Evolutionary conservation across 345 rosid genomes (phyloP).

Genomic region (Euphorbia pulcherrima): DNA sequence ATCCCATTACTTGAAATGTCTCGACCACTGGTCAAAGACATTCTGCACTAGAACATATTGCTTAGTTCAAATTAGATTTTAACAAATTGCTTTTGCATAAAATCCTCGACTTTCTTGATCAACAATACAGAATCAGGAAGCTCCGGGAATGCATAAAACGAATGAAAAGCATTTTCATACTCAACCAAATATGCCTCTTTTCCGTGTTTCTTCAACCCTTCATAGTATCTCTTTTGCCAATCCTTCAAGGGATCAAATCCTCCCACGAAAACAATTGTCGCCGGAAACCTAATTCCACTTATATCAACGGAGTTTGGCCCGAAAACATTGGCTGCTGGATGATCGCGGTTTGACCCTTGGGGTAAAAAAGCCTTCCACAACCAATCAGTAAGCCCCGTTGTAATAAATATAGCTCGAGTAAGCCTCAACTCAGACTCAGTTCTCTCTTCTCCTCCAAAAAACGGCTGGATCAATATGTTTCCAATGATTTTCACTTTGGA

Average conservation of each 20-base stretch:
- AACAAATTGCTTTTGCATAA: conserved; percentile 7
- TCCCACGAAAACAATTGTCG: conserved; percentile 8
- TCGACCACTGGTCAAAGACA: no score
- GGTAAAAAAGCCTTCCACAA: conserved; percentile 22
- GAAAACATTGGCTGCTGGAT: conserved; percentile 13
- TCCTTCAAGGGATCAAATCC: conserved; percentile 19
- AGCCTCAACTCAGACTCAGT: conserved; percentile 17
- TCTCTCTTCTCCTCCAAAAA: conserved; percentile 22
- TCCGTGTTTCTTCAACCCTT: conserved; percentile 5
- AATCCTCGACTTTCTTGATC: conserved; percentile 18
- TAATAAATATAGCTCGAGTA: not conserved
- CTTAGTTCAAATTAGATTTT: no score
- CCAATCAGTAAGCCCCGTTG: not conserved
- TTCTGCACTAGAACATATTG: no score
- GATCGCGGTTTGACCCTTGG: conserved; percentile 14
- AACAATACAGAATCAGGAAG: conserved; percentile 3
- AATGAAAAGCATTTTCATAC: conserved; percentile 8
- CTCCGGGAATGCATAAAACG: not conserved
- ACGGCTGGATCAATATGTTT: conserved; percentile 10
- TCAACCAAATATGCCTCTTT: conserved; percentile 17
- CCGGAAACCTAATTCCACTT: conserved; percentile 5
- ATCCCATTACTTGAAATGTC: no score
- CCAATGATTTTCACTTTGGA: no score
- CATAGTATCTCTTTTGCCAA: conserved; percentile 24
- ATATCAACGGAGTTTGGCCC: conserved; percentile 15